phyloP scores from a whole-genome alignment of 371 early-diverging fungal genomes.

The Mortierella sp. region DNA sequence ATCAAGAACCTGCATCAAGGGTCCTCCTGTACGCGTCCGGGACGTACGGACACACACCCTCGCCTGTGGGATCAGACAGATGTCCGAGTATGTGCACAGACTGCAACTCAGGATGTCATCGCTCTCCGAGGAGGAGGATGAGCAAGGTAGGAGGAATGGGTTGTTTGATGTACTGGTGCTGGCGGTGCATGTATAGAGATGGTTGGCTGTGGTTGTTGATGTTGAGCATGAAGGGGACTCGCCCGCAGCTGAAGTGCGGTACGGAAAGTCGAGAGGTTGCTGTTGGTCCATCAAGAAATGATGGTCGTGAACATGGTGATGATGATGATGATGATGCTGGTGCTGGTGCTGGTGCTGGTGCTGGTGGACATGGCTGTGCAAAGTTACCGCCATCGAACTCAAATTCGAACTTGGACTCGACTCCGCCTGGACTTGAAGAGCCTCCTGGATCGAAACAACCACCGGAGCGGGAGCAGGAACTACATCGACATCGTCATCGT shows the following conservation, averaged over 20 bases:
- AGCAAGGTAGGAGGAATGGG: background rate
- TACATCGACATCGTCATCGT: background rate
- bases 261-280: background rate
- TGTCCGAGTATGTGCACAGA: constrained; percentile 36
- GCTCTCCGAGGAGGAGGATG: background rate
- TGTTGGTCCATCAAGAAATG: background rate
- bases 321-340: background rate
- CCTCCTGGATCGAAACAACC: constrained; percentile 2
- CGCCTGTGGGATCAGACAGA: constrained; percentile 38
- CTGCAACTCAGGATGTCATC: constrained; percentile 25
- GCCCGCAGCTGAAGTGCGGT: background rate
- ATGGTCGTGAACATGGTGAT: background rate
- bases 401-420: background rate
- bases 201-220: background rate
- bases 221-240: background rate
- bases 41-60: constrained; percentile 27
- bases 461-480: background rate
- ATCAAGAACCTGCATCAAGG: constrained; percentile 41
- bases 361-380: background rate
- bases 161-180: background rate
- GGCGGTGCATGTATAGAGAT: background rate
- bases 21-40: constrained; percentile 11
- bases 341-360: background rate
- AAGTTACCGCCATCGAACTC: background rate
- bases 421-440: background rate